A percentile compares a stretch with the other conserved stretches of the same genome.
These are phyloP conservation scores for Mycena crocata DNA, from an alignment of 768 basidiomycete species.

Conservation along the genomic window DNA sequence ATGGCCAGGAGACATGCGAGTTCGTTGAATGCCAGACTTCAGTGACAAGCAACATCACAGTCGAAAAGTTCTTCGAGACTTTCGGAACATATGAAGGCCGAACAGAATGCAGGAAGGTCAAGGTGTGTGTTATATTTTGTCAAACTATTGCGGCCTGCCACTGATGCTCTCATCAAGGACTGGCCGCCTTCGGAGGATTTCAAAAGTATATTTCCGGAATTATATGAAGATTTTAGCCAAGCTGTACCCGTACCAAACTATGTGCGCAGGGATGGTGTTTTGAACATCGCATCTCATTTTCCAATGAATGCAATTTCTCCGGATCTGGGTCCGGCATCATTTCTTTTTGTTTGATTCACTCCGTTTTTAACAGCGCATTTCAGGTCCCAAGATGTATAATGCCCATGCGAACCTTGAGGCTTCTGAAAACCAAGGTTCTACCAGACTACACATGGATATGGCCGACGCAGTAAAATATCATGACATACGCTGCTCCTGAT, in stretches of 20 bases:
- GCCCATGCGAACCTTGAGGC: constrained; percentile 75
- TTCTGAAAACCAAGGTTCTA: constrained; percentile 79
- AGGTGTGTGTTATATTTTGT: no score
- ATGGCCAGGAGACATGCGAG: constrained; percentile 70
- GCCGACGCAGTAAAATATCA: constrained; percentile 92
- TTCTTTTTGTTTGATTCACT: no score
- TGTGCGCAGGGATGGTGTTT: constrained; percentile 86
- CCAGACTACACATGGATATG: constrained; percentile 93
- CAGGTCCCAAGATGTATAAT: constrained; percentile 95
- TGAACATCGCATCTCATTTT: constrained; percentile 92
- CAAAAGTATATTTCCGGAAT: constrained; percentile 80
- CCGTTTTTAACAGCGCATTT: not conserved
- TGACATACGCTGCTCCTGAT: constrained; percentile 74
- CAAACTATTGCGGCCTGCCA: no score
- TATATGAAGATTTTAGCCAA: constrained; percentile 85
- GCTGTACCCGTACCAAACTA: constrained; percentile 90
- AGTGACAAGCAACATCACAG: constrained; percentile 66
- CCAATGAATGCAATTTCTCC: constrained; percentile 81
- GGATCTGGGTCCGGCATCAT: constrained; percentile 69
- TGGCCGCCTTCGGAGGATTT: constrained; percentile 94
- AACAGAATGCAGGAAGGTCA: constrained; percentile 76
- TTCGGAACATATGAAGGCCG: constrained; percentile 78
- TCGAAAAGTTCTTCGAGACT: constrained; percentile 80
- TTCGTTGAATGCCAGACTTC: constrained; percentile 89
- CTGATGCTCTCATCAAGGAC: no score